Base-by-base conservation (phyloP, 2,329 filamentous ascomycete species). In the Colletotrichum sansevieriae region DNA sequence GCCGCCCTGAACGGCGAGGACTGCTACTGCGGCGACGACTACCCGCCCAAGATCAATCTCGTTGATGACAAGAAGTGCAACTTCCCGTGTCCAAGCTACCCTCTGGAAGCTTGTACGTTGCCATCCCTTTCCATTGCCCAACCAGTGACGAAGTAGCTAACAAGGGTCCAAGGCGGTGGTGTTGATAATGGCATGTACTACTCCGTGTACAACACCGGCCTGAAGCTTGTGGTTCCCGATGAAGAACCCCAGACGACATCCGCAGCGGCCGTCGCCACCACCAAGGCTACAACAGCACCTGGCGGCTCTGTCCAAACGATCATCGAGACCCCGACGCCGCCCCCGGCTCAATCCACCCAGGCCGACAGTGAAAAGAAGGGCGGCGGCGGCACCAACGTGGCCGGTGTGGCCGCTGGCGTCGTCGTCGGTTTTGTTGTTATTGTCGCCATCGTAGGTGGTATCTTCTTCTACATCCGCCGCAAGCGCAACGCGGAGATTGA, bases 341-440 rank as follows among this genome's bases (percentile, higher is more conserved):
- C 49, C 4, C 49, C 49, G 13, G 25, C 11, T n/a, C 12, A 22
- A n/a, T 46, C 49, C 29, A 11, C 77, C 20, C 72, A 76, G 4
- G 15, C 54, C 5, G 13, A 54, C 4, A 65, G 63, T 1, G 63
- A 73, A 25, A 72, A 74, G 29, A 75, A 76, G 12, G 74, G 80
- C 60, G 74, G 80, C 60, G 74, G 80, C 59, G 81, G 84, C 9
- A 83, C 90, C n/a, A 95, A 91, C 76, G 92, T 89, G n/a, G 92
- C 90, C 44, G 94, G 91, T 56, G 95, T 98, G 73, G 94, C 92
- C 18, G 95, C 91, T 10, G 95, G 95, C 69, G 92, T 94, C 1
- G 95, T 98, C 2, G 92, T 96, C 9, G 94, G 93, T 67, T 88
- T 97, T 2, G 83, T 97, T 2, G 92, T 82, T 1, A 75, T 94